Evolutionary conservation across 148 eudicot genomes (phyloP).

Genomic region (Persicaria maculosa): DNA sequence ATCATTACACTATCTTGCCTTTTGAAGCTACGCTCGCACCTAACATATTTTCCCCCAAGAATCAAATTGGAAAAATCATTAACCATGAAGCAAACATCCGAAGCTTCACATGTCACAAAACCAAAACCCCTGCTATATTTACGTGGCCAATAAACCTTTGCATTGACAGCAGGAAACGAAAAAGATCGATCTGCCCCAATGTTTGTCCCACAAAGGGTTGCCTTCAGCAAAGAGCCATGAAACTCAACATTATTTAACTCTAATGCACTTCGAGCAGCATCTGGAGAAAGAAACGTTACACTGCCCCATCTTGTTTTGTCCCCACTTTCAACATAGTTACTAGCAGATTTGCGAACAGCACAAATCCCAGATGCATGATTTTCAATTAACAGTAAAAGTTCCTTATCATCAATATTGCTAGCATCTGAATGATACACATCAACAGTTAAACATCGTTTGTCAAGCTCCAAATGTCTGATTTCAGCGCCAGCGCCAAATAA

Average conservation of each 20-base stretch:
- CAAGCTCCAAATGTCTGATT: constrained; percentile 87
- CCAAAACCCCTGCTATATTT: constrained; percentile 64
- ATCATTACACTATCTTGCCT: constrained; percentile 38
- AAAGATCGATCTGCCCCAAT: constrained; percentile 44
- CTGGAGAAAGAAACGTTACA: constrained; percentile 71
- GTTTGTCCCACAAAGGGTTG: constrained; percentile 41
- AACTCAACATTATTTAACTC: constrained; percentile 36
- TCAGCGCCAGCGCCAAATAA: constrained; percentile 89
- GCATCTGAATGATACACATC: constrained; percentile 48
- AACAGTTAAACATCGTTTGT: constrained; percentile 69
- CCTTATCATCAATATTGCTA: constrained; percentile 55
- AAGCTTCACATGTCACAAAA: constrained; percentile 45
- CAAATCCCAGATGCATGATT: constrained; percentile 45
- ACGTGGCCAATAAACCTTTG: constrained; percentile 86
- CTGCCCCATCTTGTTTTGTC: constrained; percentile 78
- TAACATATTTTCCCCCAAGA: constrained; percentile 42
- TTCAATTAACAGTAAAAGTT: constrained; percentile 53
- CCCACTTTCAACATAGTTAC: constrained; percentile 30
- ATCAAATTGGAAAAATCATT: constrained; percentile 40
- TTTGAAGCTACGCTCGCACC: constrained; percentile 37
- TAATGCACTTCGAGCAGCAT: constrained; percentile 59
- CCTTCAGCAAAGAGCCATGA: constrained; percentile 36
- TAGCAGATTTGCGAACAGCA: constrained; percentile 42
- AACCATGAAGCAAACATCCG: constrained; percentile 41
- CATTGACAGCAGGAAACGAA: constrained; percentile 61